phyloP scores from a whole-genome alignment of 768 basidiomycete species.

The Mycena rosella region DNA sequence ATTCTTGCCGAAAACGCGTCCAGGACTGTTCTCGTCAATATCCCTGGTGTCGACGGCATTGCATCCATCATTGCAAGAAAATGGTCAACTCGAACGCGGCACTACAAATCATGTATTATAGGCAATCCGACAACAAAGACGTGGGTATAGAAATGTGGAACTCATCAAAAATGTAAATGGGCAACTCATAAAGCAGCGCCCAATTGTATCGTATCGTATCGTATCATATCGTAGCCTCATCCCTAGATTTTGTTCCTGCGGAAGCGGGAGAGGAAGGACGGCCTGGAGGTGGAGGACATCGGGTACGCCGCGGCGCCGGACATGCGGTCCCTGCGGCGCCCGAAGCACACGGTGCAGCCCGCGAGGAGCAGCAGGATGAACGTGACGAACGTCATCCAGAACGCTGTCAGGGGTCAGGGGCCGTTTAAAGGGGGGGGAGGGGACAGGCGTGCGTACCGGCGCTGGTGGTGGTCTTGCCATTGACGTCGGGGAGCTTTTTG shows the following conservation, averaged over 20 bases:
- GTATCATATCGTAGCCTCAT: no score
- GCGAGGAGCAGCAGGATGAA: constrained; percentile 74
- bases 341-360: constrained; percentile 79
- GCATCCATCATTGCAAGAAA: no score
- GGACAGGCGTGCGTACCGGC: constrained; percentile 64
- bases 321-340: constrained; percentile 69
- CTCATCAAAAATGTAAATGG: no score
- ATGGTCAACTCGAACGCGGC: no score
- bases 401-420: constrained; percentile 54
- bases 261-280: constrained; percentile 52
- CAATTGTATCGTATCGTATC: no score
- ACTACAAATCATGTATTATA: no score
- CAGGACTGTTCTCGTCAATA: no score
- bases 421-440: background rate
- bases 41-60: no score
- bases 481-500: constrained; percentile 58
- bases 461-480: constrained; percentile 65
- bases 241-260: constrained; percentile 44
- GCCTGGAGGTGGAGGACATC: constrained; percentile 46
- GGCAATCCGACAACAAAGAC: no score
- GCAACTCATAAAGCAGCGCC: no score
- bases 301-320: constrained; percentile 55
- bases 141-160: no score
- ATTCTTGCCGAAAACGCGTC: no score
- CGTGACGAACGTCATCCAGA: constrained; percentile 81